Evolutionary conservation across 2,329 filamentous ascomycete species (phyloP), one percentile per base, ranked within the genome.

Genomic region (Calcarisporium arbuscula): DNA sequence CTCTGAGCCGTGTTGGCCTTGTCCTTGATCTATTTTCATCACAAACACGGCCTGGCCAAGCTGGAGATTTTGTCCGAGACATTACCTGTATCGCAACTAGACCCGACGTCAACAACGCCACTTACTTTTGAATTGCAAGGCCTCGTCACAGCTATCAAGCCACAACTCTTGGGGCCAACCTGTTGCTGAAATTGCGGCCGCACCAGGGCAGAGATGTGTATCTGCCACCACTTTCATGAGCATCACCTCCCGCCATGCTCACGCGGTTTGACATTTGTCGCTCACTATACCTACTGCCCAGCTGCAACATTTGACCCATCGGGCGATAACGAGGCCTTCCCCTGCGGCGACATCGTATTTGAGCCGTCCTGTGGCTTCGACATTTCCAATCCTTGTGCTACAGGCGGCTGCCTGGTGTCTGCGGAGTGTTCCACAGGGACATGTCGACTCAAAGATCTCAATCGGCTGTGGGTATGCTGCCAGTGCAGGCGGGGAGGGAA

Each of bases 381-480:
- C 49, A 53, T 57, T 45, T 54, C 49, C 34, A 56, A 68, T 46
- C 68, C 65, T 10, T 72, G 69, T 44, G 58, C 56, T 19, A 51
- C 59, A 25, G 64, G 67, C 16, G 60, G 58, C 25, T 74, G 69
- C 49, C 57, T 68, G 14, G 41, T 62, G 20, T 64, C 62, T 8
- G 61, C 61, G 4, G 55, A 63, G 26, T 75, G 72, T 54, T 60
- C 51, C 23, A 63, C 64, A 5, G 70, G 70, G 8, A 55, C 51
- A 15, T 75, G 71, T 43, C 61, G 68, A 8, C 58, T 73, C 3
- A 55, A 63, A 34, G 65, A 72, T 31, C 63, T 74, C 6, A 58
- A 62, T 19, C 64, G 67, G 1, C 43, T 57, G 7, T 74, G 72
- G 70, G 46, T 53, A 11, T 75, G 71, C 45, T 75, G 71, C 47